Percentiles rank a stretch among this genome's conserved stretches.
Evolutionary conservation across 2,329 filamentous ascomycete genomes (phyloP).

Genomic region (Phyllosticta citrichinensis): DNA sequence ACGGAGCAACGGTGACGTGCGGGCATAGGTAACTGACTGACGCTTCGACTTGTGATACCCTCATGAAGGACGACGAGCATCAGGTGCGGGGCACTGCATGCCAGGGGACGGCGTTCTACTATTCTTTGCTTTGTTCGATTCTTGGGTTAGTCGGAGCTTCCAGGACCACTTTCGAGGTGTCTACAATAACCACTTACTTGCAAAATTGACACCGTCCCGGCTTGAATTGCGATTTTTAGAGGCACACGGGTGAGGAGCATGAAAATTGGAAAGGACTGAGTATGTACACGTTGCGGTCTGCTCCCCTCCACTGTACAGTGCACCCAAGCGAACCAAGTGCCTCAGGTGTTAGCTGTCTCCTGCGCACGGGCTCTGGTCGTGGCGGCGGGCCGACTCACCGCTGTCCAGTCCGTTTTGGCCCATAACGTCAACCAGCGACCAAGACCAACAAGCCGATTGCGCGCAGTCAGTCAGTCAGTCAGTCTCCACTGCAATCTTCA

Average conservation of each 20-base stretch:
- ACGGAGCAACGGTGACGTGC: background rate
- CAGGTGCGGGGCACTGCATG: background rate
- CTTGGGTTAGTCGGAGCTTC: background rate
- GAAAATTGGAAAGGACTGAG: background rate
- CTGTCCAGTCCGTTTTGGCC: background rate
- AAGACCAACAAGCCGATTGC: background rate
- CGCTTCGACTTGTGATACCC: background rate
- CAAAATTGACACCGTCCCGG: background rate
- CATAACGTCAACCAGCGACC: slow-evolving; percentile 8
- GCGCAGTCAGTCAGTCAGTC: background rate
- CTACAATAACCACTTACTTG: background rate
- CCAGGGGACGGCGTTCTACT: background rate
- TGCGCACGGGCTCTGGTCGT: background rate
- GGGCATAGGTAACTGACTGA: background rate
- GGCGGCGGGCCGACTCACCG: background rate
- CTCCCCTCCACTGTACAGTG: background rate
- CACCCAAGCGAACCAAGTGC: background rate
- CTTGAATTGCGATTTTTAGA: background rate
- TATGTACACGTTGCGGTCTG: background rate
- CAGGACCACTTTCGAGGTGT: background rate
- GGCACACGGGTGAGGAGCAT: background rate
- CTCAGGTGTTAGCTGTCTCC: background rate
- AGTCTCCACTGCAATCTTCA: background rate
- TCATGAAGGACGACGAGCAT: background rate
- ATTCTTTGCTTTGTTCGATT: background rate